phyloP scores from a whole-genome alignment of 257 asterid species.

The Petunia axillaris region DNA sequence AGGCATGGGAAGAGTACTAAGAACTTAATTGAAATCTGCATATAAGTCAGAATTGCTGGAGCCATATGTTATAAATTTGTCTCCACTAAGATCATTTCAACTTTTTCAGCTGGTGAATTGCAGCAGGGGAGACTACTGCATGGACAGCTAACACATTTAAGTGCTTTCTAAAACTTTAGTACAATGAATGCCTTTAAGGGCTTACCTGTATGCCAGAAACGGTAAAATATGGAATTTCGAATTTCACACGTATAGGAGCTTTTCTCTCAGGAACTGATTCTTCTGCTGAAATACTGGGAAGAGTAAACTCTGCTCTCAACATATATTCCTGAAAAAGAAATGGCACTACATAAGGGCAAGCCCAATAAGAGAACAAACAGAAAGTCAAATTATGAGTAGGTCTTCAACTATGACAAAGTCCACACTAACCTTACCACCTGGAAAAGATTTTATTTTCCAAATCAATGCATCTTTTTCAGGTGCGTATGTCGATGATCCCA shows the following conservation, averaged over 20 bases:
- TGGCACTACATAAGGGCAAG: slow-evolving; percentile 1
- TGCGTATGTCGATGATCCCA: slow-evolving; percentile 97
- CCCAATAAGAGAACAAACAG: slow-evolving; percentile 15
- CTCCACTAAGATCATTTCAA: neutral
- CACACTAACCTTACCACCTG: slow-evolving; percentile 91
- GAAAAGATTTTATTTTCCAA: slow-evolving; percentile 98
- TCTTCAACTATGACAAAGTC: slow-evolving; percentile 23
- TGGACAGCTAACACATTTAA: neutral
- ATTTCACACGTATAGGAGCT: slow-evolving; percentile 97
- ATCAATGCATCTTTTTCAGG: slow-evolving; percentile 92
- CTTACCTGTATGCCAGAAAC: slow-evolving; percentile 99
- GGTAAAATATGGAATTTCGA: slow-evolving; percentile 98
- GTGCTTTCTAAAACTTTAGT: neutral
- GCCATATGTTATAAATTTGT: neutral
- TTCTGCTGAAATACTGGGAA: slow-evolving; percentile 93
- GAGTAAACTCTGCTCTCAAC: slow-evolving; percentile 96
- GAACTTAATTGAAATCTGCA: neutral
- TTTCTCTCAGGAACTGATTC: slow-evolving; percentile 89
- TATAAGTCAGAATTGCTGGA: neutral
- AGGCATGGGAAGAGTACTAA: slow-evolving; percentile 2
- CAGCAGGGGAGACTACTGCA: neutral
- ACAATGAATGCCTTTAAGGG: slow-evolving; percentile 18
- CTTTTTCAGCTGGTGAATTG: neutral
- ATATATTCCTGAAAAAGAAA: slow-evolving; percentile 73
- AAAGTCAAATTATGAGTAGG: neutral